Percentiles rank a stretch among this genome's conserved stretches.
Evolutionary conservation across 192 early-diverging fungal species (phyloP).

Genomic region (Backusella mclennaniae): DNA sequence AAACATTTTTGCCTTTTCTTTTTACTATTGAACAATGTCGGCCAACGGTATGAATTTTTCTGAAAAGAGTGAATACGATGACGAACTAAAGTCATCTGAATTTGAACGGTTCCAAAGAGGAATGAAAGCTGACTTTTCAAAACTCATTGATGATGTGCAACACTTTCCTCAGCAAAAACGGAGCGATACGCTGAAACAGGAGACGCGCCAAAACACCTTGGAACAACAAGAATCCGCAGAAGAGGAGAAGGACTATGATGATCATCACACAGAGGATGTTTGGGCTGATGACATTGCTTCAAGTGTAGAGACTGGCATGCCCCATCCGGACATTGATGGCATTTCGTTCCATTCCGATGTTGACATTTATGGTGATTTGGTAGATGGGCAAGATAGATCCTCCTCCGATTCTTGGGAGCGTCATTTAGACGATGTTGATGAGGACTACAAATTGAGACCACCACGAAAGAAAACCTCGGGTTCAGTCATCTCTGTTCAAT

Average conservation of each 20-base stretch:
- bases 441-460: background rate
- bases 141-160: background rate
- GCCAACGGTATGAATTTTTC: background rate
- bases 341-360: background rate
- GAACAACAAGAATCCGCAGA: background rate
- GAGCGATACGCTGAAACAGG: background rate
- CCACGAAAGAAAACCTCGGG: background rate
- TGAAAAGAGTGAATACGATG: slow-evolving; percentile 2
- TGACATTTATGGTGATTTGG: background rate
- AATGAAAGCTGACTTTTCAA: background rate
- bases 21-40: background rate
- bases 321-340: background rate
- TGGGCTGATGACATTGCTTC: background rate
- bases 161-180: background rate
- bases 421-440: background rate
- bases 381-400: background rate
- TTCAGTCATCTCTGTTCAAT: background rate
- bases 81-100: background rate
- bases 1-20: background rate
- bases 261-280: background rate
- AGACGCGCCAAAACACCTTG: background rate
- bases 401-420: slow-evolving; percentile 1
- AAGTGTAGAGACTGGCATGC: background rate
- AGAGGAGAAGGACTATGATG: background rate
- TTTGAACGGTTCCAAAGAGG: background rate